Percentiles rank a stretch among this genome's conserved stretches.
Conservation (phyloP, 192 early-diverging fungal genomes). For the Glomus cerebriforme region DNA sequence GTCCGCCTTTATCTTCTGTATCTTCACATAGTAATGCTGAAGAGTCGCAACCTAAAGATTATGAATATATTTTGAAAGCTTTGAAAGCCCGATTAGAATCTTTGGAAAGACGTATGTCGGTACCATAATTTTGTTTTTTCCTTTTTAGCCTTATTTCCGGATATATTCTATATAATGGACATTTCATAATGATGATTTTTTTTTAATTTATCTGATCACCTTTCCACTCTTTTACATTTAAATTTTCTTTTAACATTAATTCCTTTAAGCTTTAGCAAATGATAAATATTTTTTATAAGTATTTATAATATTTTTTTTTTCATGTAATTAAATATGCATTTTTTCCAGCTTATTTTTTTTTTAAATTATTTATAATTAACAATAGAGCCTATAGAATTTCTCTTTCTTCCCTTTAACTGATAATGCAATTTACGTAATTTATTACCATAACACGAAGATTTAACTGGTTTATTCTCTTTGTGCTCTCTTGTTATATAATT, state of each 20-base stretch:
- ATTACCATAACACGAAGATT: not conserved
- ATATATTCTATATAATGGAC: too few relatives aligned
- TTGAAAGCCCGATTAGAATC: constrained; percentile 31
- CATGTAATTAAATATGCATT: not conserved
- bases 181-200: too few relatives aligned
- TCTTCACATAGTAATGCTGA: not conserved
- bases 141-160: too few relatives aligned
- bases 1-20: constrained; percentile 9
- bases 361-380: not conserved
- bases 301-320: not conserved
- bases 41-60: constrained; percentile 5
- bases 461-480: not conserved
- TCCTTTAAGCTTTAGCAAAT: not conserved
- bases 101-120: constrained; percentile 25
- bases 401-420: not conserved
- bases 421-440: not conserved
- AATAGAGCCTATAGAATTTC: not conserved
- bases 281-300: not conserved
- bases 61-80: constrained; percentile 2
- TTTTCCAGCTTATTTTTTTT: not conserved
- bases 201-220: not conserved
- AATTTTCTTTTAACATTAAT: not conserved
- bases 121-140: not conserved
- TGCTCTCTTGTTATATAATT: not conserved
- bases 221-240: not conserved